Evolutionary conservation across 2,329 filamentous ascomycete species (phyloP), one percentile per base, ranked within the genome.

Genomic region (Ophiocordyceps australis): DNA sequence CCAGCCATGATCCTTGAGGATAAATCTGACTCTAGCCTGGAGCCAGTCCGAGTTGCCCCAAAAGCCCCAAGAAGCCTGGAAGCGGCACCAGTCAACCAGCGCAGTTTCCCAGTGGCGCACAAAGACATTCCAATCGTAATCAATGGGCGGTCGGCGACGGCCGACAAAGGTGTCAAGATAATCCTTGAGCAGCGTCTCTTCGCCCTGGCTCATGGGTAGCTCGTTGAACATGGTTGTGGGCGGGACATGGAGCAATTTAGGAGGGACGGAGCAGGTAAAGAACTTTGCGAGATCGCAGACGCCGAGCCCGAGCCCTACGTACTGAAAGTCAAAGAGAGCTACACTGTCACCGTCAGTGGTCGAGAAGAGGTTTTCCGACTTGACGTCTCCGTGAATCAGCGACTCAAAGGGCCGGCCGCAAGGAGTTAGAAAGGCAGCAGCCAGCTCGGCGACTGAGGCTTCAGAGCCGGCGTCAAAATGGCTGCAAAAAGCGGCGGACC

Each of bases 251-350:
- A 77, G 54, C 54, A 74, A 57, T 3, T 46, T 33, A 6, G 65
- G 20, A 0, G 70, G 68, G 0, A 76, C 57, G 3, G 71, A 74
- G 41, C 70, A 75, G 0, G 71, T 76, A 31, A 75, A 73, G 1
- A 76, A 43, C 38, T 76, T 76, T 3, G 70, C 71, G 0, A 77
- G 48, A 40, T 78, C 74, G 34, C 70, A 72, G 0, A 68, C 70
- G 0, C 73, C 72, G 0, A 76, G 41, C 0, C 73, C 72, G 0
- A 74, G 43, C 0, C 74, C 74, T 0, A 65, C 59, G 35, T 78
- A 78, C 35, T 78, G 73, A 29, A 78, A 78, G 39, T 78, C 74
- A 37, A 70, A 76, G 33, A 78, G 72, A 1, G 66, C 70, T 2
- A 71, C 67, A 4, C 49, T 31, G 3, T 60, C 45, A 1, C 64